Percentiles rank a stretch among this genome's conserved stretches.
Evolutionary conservation across 78 protist genomes (phyloP).

Genomic region (Dictyostelium capitatum): DNA sequence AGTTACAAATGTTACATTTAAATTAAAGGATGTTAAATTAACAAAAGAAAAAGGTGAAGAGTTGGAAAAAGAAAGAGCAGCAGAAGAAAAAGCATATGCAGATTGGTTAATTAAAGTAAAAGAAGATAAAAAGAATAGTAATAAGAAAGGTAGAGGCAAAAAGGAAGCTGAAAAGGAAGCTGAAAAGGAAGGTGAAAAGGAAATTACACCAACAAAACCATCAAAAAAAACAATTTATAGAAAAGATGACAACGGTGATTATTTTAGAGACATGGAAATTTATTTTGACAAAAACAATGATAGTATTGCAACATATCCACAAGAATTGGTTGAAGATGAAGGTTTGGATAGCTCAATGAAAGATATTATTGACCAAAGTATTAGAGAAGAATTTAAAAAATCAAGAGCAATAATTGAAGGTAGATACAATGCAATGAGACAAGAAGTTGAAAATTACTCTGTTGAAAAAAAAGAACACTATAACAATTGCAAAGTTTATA

Average conservation of each 20-base stretch:
- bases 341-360: neutral
- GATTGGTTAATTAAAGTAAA: neutral
- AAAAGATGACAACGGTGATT: neutral
- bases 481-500: slow-evolving; percentile 34
- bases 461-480: neutral
- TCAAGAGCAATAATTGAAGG: neutral
- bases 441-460: neutral
- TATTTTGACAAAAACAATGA: slow-evolving; percentile 42
- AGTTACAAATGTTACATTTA: neutral
- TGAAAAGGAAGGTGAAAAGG: neutral
- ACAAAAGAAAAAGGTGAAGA: slow-evolving; percentile 15
- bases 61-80: neutral
- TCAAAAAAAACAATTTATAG: neutral
- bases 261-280: neutral
- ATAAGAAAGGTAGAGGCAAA: neutral
- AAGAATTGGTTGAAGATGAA: slow-evolving; percentile 37
- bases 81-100: slow-evolving; percentile 9
- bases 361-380: neutral
- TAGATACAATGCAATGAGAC: neutral
- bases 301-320: neutral
- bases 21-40: neutral
- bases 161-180: neutral
- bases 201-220: neutral
- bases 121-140: neutral
- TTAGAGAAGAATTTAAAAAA: slow-evolving; percentile 11